Conservation (phyloP, 345 rosid species). For the Camelina neglecta region DNA sequence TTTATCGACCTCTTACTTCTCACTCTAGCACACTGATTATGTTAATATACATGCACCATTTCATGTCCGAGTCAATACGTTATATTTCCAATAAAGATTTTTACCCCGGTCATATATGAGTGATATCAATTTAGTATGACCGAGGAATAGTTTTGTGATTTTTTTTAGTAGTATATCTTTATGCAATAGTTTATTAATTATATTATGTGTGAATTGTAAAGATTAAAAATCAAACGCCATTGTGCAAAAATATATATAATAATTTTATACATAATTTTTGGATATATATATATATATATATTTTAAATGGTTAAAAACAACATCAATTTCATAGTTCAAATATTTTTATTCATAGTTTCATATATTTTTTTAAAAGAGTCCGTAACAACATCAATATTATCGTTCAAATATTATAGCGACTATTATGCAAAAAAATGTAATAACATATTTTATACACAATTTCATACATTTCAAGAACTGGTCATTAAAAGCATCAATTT, state of each 20-base stretch:
- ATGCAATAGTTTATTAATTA: not conserved
- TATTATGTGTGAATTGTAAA: not conserved
- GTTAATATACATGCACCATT: not conserved
- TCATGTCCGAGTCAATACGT: constrained; percentile 1
- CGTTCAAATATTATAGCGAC: no score
- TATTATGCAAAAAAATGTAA: no score
- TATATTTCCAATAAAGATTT: not conserved
- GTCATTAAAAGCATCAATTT: not conserved
- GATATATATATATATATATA: no score
- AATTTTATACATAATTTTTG: not conserved
- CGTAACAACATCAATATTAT: no score
- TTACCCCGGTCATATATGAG: no score
- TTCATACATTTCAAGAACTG: not conserved
- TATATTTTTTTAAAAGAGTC: no score
- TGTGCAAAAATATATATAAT: no score
- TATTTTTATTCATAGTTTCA: no score
- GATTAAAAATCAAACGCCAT: not conserved
- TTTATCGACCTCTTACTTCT: not conserved
- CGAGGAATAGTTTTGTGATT: not conserved
- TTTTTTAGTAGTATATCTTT: no score
- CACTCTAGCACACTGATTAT: constrained; percentile 6
- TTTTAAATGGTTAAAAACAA: no score
- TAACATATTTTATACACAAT: no score
- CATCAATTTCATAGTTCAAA: no score
- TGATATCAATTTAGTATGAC: not conserved